Conservation (phyloP, 1,139 yeast species). For the Scheffersomyces insectosa region DNA sequence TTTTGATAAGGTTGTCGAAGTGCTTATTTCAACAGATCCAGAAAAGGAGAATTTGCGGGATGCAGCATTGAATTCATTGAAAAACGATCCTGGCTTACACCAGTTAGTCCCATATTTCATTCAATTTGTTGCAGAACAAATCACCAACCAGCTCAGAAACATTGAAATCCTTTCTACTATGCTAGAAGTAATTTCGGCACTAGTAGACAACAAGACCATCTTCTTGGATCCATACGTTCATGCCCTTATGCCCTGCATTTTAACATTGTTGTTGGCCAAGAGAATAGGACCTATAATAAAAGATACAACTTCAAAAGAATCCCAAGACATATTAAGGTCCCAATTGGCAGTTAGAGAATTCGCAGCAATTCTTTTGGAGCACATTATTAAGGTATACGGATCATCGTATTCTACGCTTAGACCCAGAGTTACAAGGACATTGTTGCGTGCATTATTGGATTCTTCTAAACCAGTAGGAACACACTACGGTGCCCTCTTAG, state of each 20-base stretch:
- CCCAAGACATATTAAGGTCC: conserved; percentile 35
- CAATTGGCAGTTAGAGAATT: conserved; percentile 76
- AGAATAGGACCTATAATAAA: conserved; percentile 67
- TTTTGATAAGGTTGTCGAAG: conserved; percentile 87
- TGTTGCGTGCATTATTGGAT: conserved; percentile 87
- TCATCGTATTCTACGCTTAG: conserved; percentile 86
- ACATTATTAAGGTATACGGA: conserved; percentile 76
- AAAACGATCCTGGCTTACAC: conserved; percentile 94
- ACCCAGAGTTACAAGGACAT: conserved; percentile 91
- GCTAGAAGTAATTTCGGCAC: conserved; percentile 86
- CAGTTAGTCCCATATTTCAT: conserved; percentile 95
- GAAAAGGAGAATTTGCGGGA: conserved; percentile 62
- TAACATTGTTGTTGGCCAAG: conserved; percentile 86
- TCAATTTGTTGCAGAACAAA: conserved; percentile 94
- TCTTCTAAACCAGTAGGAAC: conserved; percentile 78
- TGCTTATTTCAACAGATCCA: conserved; percentile 60
- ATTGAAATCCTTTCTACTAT: conserved; percentile 77
- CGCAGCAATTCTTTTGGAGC: conserved; percentile 81
- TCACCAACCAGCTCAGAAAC: conserved; percentile 82
- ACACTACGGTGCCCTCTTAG: conserved; percentile 88
- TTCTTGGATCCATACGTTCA: conserved; percentile 96
- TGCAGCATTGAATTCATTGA: conserved; percentile 81
- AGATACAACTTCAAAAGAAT: conserved; percentile 25
- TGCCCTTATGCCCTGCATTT: conserved; percentile 91
- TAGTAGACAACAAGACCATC: conserved; percentile 80